Evolutionary conservation across 2,329 filamentous ascomycete genomes (phyloP), one percentile per base, ranked within the genome.

Genomic region (Trichoderma brevicompactum): DNA sequence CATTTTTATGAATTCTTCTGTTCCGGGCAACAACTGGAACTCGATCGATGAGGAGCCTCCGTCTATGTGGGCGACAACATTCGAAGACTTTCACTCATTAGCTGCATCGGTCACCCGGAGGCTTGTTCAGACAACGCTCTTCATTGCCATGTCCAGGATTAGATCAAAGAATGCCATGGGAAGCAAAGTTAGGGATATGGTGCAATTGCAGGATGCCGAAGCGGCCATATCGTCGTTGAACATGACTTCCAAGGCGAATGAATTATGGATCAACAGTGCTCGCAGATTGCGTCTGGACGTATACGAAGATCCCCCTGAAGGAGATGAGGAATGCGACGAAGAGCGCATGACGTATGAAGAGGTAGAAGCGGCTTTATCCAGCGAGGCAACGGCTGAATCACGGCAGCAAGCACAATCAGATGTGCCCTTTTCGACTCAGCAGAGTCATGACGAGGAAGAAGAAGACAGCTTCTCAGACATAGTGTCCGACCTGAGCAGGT

Each of bases 1-100:
- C 1, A 71, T 94, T 1, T 95, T 94, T 74, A 94, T 96, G 92
- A 94, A 94, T 67, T 82, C 83, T 12, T 74, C 80, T 2, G 79
- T 84, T 48, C 78, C 81, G 12, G 85, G 87, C 62, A 83, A 86
- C 64, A 93, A 92, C 73, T 96, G 91, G 92, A 80, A 79, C 40
- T 81, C 80, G 44, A 71, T 91, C 7, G 82, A 83, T 19, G 82
- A 84, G n/a, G 82, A 85, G 64, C 80, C 80, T 3, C 93, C 93
- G 0, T 87, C 89, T 0, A 85, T 97, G 23, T 88, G 90, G 69
- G 85, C 88, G 7, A 93, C 91, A 1, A 88, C 91, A 0, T 83
- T 96, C n/a, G 83, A 86, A 5, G 92, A 95, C 70, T 89, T 97
- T 50, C 83, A 93, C 71, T 85, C 85, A 8, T 76, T 97, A 2